Percentiles rank a stretch among this genome's conserved stretches.
Conservation (phyloP, 176 grass and related monocot genomes). For the Melocanna baccifera region DNA sequence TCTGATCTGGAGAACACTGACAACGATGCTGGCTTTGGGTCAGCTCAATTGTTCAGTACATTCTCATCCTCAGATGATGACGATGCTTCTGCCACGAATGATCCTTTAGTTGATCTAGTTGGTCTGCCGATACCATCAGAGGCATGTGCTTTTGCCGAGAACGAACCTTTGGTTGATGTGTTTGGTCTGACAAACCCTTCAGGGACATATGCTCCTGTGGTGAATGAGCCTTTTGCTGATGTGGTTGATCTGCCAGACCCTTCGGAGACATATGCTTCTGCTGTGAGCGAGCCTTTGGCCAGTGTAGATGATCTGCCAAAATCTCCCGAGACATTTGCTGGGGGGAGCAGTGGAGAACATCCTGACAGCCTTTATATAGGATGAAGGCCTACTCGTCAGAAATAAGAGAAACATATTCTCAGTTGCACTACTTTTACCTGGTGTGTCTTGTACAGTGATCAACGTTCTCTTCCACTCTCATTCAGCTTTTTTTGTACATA, state of each 20-base stretch:
- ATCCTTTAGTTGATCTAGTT: constrained; percentile 30
- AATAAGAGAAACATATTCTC: background rate
- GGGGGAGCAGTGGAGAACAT: constrained; percentile 29
- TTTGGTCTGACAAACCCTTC: constrained; percentile 17
- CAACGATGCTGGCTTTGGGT: background rate
- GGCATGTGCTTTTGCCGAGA: background rate
- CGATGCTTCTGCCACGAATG: background rate
- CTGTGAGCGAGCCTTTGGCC: background rate
- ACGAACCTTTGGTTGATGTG: constrained; percentile 35
- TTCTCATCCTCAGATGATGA: constrained; percentile 44
- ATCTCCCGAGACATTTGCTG: constrained; percentile 12
- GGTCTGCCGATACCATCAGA: constrained; percentile 1
- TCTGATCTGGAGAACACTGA: constrained; percentile 15
- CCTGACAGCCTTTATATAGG: constrained; percentile 48
- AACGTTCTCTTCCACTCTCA: background rate
- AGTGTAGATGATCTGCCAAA: constrained; percentile 7
- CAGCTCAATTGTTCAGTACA: constrained; percentile 28
- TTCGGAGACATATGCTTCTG: constrained; percentile 21
- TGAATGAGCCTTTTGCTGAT: constrained; percentile 7
- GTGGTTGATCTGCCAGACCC: background rate
- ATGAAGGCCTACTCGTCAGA: background rate
- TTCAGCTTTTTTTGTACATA: constrained; percentile 28
- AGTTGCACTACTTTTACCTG: constrained; percentile 18
- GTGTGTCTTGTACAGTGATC: constrained; percentile 28
- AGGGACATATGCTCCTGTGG: background rate